Evolutionary conservation across 106 monocot genomes (phyloP).

Genomic region (Alisma plantagoaquatica): DNA sequence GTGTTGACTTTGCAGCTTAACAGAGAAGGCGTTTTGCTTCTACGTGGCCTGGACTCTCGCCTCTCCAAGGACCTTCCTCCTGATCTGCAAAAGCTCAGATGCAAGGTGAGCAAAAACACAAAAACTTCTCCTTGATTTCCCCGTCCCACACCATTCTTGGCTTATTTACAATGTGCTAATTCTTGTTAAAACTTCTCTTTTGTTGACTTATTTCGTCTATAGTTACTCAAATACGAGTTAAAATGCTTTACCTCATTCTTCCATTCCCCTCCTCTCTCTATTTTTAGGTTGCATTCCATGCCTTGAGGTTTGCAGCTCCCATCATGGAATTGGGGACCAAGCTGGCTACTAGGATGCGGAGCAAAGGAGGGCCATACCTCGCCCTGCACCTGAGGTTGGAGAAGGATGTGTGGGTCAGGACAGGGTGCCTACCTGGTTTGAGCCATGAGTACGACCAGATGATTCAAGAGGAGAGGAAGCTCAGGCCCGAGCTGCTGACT

Average conservation of each 20-base stretch:
- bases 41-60: constrained; percentile 81
- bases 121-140: neutral
- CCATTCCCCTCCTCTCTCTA: no score
- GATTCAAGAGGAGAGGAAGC: constrained; percentile 52
- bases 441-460: constrained; percentile 36
- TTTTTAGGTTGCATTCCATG: constrained; percentile 74
- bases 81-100: constrained; percentile 89
- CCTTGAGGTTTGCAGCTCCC: constrained; percentile 58
- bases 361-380: constrained; percentile 78
- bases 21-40: constrained; percentile 75
- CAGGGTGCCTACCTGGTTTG: constrained; percentile 77
- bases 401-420: constrained; percentile 93
- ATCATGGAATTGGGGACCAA: constrained; percentile 50
- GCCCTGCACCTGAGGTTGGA: constrained; percentile 80
- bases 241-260: no score
- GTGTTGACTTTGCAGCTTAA: constrained; percentile 40
- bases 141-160: neutral
- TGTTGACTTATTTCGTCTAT: neutral
- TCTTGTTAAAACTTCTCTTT: neutral
- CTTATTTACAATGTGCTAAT: neutral
- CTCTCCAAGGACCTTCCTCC: constrained; percentile 80
- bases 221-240: no score
- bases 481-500: constrained; percentile 69
- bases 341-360: constrained; percentile 59
- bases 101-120: constrained; percentile 40